phyloP scores from a whole-genome alignment of 2,329 filamentous ascomycete species.

The Aspergillus japonicus region DNA sequence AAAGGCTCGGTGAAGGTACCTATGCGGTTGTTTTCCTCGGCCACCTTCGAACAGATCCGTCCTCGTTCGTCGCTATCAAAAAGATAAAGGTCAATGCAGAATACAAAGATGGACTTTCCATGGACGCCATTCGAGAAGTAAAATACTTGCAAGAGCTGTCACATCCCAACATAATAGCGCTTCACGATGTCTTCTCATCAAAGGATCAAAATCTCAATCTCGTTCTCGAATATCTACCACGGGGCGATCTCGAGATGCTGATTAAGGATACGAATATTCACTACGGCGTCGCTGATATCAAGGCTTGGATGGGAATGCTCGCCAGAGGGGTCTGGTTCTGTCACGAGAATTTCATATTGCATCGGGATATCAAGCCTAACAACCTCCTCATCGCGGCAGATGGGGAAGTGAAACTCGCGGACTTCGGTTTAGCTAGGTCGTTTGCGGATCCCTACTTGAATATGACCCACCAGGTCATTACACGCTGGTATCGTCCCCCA shows the following conservation, averaged over 20 bases:
- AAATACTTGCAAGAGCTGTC: constrained; percentile 91
- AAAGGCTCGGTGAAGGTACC: constrained; percentile 91
- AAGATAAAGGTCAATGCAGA: constrained; percentile 55
- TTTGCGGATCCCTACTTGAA: constrained; percentile 83
- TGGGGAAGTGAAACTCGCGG: constrained; percentile 90
- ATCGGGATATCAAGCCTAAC: constrained; percentile 98
- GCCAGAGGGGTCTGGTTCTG: constrained; percentile 91
- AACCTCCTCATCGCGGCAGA: constrained; percentile 92
- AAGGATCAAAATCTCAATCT: constrained; percentile 96
- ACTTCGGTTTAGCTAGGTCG: constrained; percentile 89
- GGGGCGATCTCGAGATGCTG: constrained; percentile 92
- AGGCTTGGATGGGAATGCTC: constrained; percentile 99
- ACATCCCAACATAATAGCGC: constrained; percentile 92
- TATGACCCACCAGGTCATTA: constrained; percentile 96
- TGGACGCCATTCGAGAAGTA: constrained; percentile 93
- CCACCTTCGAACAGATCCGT: constrained; percentile 70
- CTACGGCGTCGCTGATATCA: constrained; percentile 88
- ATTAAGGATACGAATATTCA: constrained; percentile 81
- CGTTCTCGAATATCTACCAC: constrained; percentile 87
- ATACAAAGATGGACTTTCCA: constrained; percentile 86
- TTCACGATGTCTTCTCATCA: constrained; percentile 89
- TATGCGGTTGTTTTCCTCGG: constrained; percentile 95
- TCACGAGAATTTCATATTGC: constrained; percentile 88
- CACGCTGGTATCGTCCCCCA: constrained; percentile 91
- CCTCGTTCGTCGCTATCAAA: constrained; percentile 69